Base-by-base conservation (phyloP, 441 rosid species). In the Cnidoscolus chayamansa region DNA sequence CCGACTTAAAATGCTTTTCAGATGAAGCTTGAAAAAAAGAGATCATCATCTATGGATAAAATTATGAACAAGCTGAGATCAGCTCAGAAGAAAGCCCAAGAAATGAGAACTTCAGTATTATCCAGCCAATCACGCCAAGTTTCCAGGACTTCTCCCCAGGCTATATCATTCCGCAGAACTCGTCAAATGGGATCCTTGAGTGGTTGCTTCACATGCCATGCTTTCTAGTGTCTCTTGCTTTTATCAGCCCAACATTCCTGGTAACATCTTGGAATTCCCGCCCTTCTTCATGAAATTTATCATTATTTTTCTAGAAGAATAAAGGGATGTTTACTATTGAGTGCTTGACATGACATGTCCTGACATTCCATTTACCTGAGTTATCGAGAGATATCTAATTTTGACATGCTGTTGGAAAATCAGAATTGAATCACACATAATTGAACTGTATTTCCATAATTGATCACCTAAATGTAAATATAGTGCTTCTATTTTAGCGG, bases 21-120 rank as follows among this genome's bases (percentile, higher is more conserved):
- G 99, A 90, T 93, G 98, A 95, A 91, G 83, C 85, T 95, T 76
- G 99, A 93, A 81, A 95, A 91, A 83, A 93, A 90, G 86, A 85
- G 98, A 81, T 82, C 91, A 19, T 86, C 92, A 5, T 91, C 97
- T 40, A 92, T 91, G 95, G 97, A 90, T 76, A 95, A 86, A 78
- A 95, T 95, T 70, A 87, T 90, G 99, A 90, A 84, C 72, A 95
- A 89, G 81, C 85, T 95, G 72, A 86, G 80, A 81, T 84, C 92
- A 72, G 95, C 99, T 66, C 86, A 93, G 76, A 93, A 89, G 88
- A 92, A 70, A 84, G 98, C 98, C n/a, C 91, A 92, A 69, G 94
- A 85, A 68, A 88, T 90, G 99, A 81, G 99, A 77, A 88, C 87
- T 75, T 86, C 89, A 0, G 88, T 85, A 35, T 71, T 84, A 76